Conservation (phyloP, 441 rosid genomes). For the Pelargonium fulgidum region DNA sequence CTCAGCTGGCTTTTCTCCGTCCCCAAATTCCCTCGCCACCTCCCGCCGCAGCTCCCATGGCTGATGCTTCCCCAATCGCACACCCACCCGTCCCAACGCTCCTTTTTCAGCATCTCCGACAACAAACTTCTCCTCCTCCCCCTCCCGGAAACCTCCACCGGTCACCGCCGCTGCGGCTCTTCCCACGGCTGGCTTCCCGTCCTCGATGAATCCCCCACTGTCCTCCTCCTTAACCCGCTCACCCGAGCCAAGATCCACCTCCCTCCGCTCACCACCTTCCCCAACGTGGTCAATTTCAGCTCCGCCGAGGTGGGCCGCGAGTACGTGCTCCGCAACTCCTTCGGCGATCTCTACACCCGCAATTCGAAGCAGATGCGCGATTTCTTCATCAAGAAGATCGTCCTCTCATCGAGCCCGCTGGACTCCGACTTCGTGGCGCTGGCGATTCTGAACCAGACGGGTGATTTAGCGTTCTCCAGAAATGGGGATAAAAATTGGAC, state of each 20-base stretch:
- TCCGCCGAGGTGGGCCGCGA: slow-evolving; percentile 45
- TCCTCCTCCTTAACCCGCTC: slow-evolving; percentile 45
- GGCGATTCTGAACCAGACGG: slow-evolving; percentile 35
- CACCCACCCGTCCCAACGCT: slow-evolving; percentile 19
- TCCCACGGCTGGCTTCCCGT: slow-evolving; percentile 55
- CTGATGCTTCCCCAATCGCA: slow-evolving; percentile 44
- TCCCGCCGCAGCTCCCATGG: slow-evolving; percentile 63
- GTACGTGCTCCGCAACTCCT: slow-evolving; percentile 28
- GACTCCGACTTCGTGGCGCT: slow-evolving; percentile 30
- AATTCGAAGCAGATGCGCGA: slow-evolving; percentile 48
- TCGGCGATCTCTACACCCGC: slow-evolving; percentile 20
- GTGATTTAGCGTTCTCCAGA: slow-evolving; percentile 39
- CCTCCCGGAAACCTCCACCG: slow-evolving; percentile 31
- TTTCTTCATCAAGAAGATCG: slow-evolving; percentile 42
- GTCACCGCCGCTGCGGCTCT: slow-evolving; percentile 48
- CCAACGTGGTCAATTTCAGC: slow-evolving; percentile 39
- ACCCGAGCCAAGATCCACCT: slow-evolving; percentile 35
- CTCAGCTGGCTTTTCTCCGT: slow-evolving; percentile 33
- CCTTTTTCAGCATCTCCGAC: slow-evolving; percentile 37
- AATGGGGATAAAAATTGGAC: slow-evolving; percentile 38
- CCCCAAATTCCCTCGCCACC: slow-evolving; percentile 33
- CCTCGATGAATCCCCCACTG: slow-evolving; percentile 41
- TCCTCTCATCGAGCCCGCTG: slow-evolving; percentile 42
- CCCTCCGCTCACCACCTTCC: slow-evolving; percentile 47
- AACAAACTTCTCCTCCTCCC: slow-evolving; percentile 32